A percentile compares a stretch with the other conserved stretches of the same genome.
Conservation (phyloP, 208 protist species). For the Leishmania martiniquensis region DNA sequence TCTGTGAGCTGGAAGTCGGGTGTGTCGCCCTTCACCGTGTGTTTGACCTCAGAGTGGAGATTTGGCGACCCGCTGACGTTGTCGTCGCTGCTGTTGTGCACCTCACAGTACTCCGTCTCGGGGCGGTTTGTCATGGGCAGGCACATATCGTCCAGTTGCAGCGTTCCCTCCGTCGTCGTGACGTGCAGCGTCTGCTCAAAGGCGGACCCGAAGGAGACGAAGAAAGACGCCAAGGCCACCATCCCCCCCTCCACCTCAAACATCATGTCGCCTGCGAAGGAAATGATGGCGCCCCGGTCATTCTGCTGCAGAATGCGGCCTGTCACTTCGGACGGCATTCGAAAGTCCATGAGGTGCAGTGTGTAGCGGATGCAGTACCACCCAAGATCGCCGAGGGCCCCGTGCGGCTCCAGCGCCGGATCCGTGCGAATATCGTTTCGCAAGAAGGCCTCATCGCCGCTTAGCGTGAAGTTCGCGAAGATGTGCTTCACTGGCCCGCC, state of each 20-base stretch:
- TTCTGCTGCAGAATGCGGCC: constrained; percentile 46
- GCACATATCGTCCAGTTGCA: constrained; percentile 47
- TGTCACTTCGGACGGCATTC: constrained; percentile 48
- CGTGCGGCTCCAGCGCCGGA: constrained; percentile 51
- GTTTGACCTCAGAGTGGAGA: constrained; percentile 11
- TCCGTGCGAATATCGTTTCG: constrained; percentile 49
- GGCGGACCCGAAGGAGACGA: constrained; percentile 38
- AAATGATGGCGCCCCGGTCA: constrained; percentile 42
- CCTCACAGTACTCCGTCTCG: constrained; percentile 34
- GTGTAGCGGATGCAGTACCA: constrained; percentile 65
- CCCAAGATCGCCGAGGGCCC: constrained; percentile 57
- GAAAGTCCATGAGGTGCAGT: constrained; percentile 61
- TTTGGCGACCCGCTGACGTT: constrained; percentile 25
- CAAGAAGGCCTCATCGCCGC: constrained; percentile 35
- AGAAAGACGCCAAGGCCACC: constrained; percentile 29
- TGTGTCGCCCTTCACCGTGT: constrained; percentile 20
- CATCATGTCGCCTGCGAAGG: constrained; percentile 41
- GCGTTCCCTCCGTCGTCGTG: constrained; percentile 35
- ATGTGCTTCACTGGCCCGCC: constrained; percentile 51
- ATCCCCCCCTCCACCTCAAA: constrained; percentile 34
- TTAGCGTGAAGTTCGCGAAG: constrained; percentile 33
- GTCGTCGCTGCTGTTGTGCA: constrained; percentile 39
- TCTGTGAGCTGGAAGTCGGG: constrained; percentile 38
- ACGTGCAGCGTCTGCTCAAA: constrained; percentile 33
- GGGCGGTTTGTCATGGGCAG: constrained; percentile 22